These are phyloP conservation scores for Lactarius evosmus DNA, from an alignment of 768 basidiomycete species.

Conservation along the genomic window DNA sequence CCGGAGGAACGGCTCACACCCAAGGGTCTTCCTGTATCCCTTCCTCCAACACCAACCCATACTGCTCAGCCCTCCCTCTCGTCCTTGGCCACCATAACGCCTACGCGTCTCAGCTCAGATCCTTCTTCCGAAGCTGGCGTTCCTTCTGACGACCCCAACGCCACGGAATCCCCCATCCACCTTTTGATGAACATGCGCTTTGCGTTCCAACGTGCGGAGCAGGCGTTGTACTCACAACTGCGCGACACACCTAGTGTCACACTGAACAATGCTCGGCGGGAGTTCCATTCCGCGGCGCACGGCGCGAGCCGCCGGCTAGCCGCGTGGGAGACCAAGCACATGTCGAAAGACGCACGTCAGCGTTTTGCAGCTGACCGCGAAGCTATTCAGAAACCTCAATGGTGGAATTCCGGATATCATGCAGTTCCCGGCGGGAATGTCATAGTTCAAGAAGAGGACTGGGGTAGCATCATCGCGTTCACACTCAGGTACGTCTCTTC, in stretches of 20 bases:
- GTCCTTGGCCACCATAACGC: conserved; percentile 9
- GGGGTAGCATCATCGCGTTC: conserved; percentile 77
- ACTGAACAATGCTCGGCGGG: conserved; percentile 62
- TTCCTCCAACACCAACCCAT: conserved; percentile 28
- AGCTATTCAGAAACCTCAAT: conserved; percentile 50
- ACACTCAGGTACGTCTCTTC: conserved; percentile 55
- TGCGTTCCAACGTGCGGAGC: conserved; percentile 58
- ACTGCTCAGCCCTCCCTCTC: conserved; percentile 27
- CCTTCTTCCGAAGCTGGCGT: conserved; percentile 17
- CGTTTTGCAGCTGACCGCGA: conserved; percentile 23
- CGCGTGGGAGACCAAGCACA: conserved; percentile 67
- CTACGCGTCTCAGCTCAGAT: not conserved
- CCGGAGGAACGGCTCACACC: conserved; percentile 27
- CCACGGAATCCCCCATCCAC: conserved; percentile 35
- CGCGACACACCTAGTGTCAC: conserved; percentile 41
- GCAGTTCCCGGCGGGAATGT: conserved; percentile 64
- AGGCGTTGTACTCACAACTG: conserved; percentile 55
- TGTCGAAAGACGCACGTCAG: conserved; percentile 35
- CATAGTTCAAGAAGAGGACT: conserved; percentile 65
- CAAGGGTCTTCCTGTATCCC: conserved; percentile 23
- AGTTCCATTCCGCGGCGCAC: conserved; percentile 50
- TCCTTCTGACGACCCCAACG: conserved; percentile 27
- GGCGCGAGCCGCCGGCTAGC: conserved; percentile 52
- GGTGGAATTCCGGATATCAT: conserved; percentile 63
- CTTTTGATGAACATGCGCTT: conserved; percentile 51